Conservation (phyloP, 352 stramenopile genomes). For the Saprolegnia parasitica region DNA sequence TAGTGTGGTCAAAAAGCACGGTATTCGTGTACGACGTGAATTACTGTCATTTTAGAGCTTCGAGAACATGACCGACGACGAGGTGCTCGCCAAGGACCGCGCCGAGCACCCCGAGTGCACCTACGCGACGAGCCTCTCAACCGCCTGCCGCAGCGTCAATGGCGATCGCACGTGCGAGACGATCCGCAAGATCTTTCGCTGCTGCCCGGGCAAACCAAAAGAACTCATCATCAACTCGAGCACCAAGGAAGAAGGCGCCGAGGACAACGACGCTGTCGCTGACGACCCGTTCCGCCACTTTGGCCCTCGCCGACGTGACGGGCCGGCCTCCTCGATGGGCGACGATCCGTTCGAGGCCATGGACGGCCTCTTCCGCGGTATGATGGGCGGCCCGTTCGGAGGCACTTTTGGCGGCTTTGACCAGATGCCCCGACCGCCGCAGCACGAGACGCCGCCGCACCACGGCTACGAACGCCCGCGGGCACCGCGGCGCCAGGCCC, state of each 20-base stretch:
- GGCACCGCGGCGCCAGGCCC: not conserved
- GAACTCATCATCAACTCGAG: constrained; percentile 30
- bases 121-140: constrained; percentile 73
- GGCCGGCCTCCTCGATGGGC: not conserved
- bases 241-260: not conserved
- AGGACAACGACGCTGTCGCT: not conserved
- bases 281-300: constrained; percentile 22
- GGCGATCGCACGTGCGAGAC: constrained; percentile 83
- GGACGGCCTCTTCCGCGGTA: constrained; percentile 26
- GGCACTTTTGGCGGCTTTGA: constrained; percentile 13
- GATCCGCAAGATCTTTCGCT: constrained; percentile 81
- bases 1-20: not conserved
- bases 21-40: too few species aligned
- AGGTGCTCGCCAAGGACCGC: constrained; percentile 20
- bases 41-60: not conserved
- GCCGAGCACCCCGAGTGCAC: constrained; percentile 45
- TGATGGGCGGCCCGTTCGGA: constrained; percentile 22
- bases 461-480: not conserved
- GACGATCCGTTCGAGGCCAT: constrained; percentile 23
- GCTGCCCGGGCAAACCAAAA: constrained; percentile 64
- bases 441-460: constrained; percentile 17
- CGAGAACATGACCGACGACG: constrained; percentile 19
- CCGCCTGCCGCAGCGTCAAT: constrained; percentile 73
- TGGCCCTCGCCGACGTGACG: not conserved
- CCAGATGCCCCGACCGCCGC: not conserved